phyloP scores from a whole-genome alignment of 495 filamentous ascomycete genomes.

The Darksidea phi region DNA sequence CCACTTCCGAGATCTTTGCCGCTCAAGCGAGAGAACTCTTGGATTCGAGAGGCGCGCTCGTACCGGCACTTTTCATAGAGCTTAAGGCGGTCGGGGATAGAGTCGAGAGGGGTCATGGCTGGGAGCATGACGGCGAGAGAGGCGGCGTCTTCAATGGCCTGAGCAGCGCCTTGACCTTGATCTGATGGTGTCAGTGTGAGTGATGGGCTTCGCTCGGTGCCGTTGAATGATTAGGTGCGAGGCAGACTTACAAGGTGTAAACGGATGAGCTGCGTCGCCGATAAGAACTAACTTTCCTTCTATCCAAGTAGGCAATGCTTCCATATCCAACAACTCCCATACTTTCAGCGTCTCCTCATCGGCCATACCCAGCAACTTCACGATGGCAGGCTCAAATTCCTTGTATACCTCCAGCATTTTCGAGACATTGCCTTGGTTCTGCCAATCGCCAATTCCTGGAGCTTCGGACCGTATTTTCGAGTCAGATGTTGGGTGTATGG shows the following conservation, averaged over 20 bases:
- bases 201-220: no score
- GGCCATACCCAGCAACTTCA: constrained; percentile 50
- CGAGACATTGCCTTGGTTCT: constrained; percentile 49
- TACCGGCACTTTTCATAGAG: constrained; percentile 57
- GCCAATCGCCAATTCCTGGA: constrained; percentile 43
- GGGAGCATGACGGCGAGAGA: constrained; percentile 55
- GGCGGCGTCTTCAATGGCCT: constrained; percentile 57
- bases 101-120: constrained; percentile 40
- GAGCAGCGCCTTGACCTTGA: constrained; percentile 43
- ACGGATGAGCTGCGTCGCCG: constrained; percentile 65
- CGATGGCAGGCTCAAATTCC: constrained; percentile 51
- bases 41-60: constrained; percentile 55
- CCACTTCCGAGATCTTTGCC: constrained; percentile 47
- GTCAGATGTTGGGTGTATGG: constrained; percentile 51
- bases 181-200: constrained; percentile 11
- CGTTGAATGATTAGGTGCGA: no score
- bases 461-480: constrained; percentile 34
- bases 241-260: constrained; percentile 50
- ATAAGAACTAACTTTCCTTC: constrained; percentile 52
- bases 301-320: constrained; percentile 54
- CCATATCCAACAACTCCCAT: constrained; percentile 61
- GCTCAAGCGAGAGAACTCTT: constrained; percentile 52
- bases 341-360: constrained; percentile 53
- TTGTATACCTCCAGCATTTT: constrained; percentile 53
- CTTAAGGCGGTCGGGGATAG: constrained; percentile 51